Evolutionary conservation across 768 basidiomycete species (phyloP).

Genomic region (Boletus speciosus): DNA sequence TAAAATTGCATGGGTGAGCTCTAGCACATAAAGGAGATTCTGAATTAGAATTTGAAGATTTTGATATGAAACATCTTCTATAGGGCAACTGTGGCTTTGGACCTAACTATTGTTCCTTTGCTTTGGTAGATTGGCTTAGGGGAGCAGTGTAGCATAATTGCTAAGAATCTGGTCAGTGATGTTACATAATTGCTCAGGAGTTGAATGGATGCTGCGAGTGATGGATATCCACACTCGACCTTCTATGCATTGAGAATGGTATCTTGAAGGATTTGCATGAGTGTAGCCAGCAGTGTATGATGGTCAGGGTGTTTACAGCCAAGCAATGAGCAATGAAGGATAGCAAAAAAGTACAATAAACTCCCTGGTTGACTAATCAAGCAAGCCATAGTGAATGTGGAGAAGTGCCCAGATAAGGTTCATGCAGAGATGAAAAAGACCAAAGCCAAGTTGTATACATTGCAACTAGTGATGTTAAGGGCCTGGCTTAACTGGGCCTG

Average conservation of each 20-base stretch:
- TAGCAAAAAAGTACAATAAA: too few species aligned
- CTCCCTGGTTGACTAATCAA: too few species aligned
- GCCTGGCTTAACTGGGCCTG: too few species aligned
- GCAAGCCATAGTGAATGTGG: too few species aligned
- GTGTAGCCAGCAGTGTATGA: constrained; percentile 24
- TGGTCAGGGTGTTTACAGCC: constrained; percentile 34
- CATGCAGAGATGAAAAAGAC: too few species aligned
- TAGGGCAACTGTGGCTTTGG: too few species aligned
- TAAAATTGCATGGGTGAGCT: constrained; percentile 26
- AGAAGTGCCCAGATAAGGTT: too few species aligned
- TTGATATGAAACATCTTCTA: not conserved
- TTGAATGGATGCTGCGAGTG: constrained; percentile 21
- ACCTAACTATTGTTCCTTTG: too few species aligned
- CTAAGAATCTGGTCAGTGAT: not conserved
- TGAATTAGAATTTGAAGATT: constrained; percentile 29
- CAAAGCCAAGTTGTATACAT: too few species aligned
- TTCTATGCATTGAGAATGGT: constrained; percentile 34
- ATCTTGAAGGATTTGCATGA: constrained; percentile 32
- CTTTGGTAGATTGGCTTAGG: not conserved
- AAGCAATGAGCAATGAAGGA: constrained; percentile 3
- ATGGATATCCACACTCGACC: constrained; percentile 14
- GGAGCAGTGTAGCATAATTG: not conserved
- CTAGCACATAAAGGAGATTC: constrained; percentile 31
- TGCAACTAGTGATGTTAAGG: too few species aligned
- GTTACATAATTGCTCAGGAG: not conserved